phyloP scores from a whole-genome alignment of 331 rosid species.

The Dryas integrifolia region DNA sequence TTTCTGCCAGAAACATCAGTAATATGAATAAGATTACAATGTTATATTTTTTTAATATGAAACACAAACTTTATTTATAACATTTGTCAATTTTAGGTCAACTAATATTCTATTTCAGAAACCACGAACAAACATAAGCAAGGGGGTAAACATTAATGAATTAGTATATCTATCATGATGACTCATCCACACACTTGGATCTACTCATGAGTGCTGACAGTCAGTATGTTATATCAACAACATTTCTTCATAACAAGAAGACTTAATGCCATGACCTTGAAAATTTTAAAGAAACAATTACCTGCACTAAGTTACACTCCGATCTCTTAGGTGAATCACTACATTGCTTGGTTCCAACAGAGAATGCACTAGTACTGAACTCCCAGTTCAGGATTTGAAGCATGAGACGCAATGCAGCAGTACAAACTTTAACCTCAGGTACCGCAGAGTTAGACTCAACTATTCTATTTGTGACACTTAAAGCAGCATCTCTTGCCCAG shows the following conservation, averaged over 20 bases:
- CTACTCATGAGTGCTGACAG: not conserved
- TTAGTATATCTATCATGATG: conserved; percentile 2
- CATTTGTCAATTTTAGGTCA: not conserved
- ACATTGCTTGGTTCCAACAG: conserved; percentile 55
- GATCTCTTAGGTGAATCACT: conserved; percentile 68
- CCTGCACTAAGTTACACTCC: conserved; percentile 88
- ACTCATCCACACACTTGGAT: not conserved
- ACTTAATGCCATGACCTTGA: not conserved
- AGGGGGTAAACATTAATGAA: not conserved
- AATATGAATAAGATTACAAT: not conserved
- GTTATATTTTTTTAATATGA: not conserved
- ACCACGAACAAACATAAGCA: not conserved
- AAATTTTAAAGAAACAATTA: conserved; percentile 28
- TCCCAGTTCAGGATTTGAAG: conserved; percentile 97
- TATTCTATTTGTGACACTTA: conserved; percentile 68
- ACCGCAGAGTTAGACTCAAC: conserved; percentile 61
- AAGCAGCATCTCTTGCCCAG: conserved; percentile 91
- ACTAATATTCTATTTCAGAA: conserved; percentile 3
- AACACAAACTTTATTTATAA: not conserved
- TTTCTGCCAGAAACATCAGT: not conserved
- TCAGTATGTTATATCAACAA: not conserved
- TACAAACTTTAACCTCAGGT: conserved; percentile 85
- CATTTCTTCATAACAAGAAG: not conserved
- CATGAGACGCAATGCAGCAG: conserved; percentile 79
- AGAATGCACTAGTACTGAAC: conserved; percentile 57